Evolutionary conservation across 805 yeast genomes (phyloP), one percentile per base, ranked within the genome.

Genomic region (Wickerhamia fluorescens): DNA sequence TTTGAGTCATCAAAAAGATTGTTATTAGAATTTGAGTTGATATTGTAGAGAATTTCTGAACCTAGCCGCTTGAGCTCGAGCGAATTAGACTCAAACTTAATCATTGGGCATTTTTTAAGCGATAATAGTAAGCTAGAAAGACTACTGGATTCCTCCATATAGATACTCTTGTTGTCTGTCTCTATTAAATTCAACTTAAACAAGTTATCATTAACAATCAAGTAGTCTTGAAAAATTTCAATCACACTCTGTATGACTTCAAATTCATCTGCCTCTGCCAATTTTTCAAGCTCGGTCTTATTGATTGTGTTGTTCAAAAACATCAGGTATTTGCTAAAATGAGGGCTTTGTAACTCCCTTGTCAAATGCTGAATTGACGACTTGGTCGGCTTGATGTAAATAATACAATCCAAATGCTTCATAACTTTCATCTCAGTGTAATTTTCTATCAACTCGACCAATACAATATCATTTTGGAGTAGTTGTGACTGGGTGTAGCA

Each of bases 181-280:
- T 49, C 25, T 7, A 37, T 22, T 14, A 44, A 24, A 49, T 11
- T 18, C 20, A 18, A 18, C 35, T 43, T 24, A 48, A 76, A 83
- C 19, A 89, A 56, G 42, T 83, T 81, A 34, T 65, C 66, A 52
- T 85, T 85, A 30, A 89, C 56, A 6, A 84, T 76, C 37, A 74
- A 66, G 49, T 80, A 88, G 53, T 92, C 96, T 42, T 79, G 83
- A 49, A 86, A 92, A 22, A 88, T 49, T 48, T 92, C 98, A 29
- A 80, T 75, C 4, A 92, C 86, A 34, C 72, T 72, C 4, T 68
- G 59, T 7, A 92, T 81, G 7, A 76, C 74, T 49, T 89, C 97
- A 44, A 77, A 66, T 47, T 84, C 92, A 53, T 92, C 99, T 3
- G 84, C 72, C 52, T 86, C 95, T 0, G 98, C 97, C 26, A 92